Evolutionary conservation across 805 yeast species (phyloP).

Genomic region (Wickerhamiella azyma): DNA sequence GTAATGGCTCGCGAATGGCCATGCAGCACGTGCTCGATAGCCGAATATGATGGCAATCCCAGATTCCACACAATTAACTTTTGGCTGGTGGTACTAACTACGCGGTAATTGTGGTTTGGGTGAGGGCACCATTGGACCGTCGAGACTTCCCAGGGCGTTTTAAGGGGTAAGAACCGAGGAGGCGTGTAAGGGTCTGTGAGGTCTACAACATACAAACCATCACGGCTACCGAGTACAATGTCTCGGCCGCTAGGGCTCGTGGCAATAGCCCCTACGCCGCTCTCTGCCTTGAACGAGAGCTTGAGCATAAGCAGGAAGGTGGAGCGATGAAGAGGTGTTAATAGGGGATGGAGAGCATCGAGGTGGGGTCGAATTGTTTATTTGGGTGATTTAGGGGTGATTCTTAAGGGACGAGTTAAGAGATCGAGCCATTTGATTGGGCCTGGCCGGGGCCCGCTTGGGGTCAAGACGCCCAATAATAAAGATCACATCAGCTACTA

Average conservation of each 20-base stretch:
- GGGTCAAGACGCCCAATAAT: too few relatives aligned
- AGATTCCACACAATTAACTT: conserved; percentile 93
- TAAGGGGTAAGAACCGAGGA: conserved; percentile 85
- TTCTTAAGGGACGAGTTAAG: too few relatives aligned
- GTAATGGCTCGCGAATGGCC: conserved; percentile 89
- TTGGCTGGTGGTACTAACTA: conserved; percentile 86
- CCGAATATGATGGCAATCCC: conserved; percentile 52
- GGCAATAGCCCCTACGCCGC: conserved; percentile 83
- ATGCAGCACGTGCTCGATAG: conserved; percentile 78
- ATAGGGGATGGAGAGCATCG: too few relatives aligned
- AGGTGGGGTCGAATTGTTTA: too few relatives aligned
- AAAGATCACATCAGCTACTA: too few relatives aligned
- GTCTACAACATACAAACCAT: conserved; percentile 82
- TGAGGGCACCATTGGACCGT: conserved; percentile 99
- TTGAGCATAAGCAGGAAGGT: conserved; percentile 40
- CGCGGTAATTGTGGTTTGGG: conserved; percentile 71
- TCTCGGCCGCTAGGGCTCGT: conserved; percentile 84
- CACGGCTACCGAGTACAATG: conserved; percentile 76
- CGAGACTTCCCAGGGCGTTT: conserved; percentile 96
- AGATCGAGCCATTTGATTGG: too few relatives aligned
- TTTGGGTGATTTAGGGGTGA: too few relatives aligned
- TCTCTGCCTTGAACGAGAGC: conserved; percentile 74
- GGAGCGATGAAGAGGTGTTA: not conserved
- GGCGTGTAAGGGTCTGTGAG: conserved; percentile 90
- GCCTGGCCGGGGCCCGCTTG: too few relatives aligned